Percentiles rank a stretch among this genome's conserved stretches.
phyloP scores from a whole-genome alignment of 164 flowering plant genomes.

The grape (Vitis vinifera) region DNA sequence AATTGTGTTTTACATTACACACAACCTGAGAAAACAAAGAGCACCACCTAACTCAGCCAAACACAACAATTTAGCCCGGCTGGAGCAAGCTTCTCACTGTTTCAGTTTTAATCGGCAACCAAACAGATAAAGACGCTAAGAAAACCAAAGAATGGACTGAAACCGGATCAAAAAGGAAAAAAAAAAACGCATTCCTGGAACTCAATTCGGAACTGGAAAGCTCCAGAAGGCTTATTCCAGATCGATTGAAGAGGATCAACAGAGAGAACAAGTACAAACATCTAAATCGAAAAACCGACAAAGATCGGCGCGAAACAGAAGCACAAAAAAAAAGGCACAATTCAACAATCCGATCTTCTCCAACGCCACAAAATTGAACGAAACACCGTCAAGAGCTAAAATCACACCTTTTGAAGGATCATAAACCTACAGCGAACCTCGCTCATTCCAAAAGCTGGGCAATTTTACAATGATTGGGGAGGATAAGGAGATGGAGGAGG shows the following conservation, averaged over 20 bases:
- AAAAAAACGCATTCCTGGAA: neutral
- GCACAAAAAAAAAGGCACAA: neutral
- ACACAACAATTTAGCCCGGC: too few relatives aligned
- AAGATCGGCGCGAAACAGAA: neutral
- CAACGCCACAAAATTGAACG: neutral
- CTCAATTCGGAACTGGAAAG: slow-evolving; percentile 1
- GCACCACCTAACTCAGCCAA: too few relatives aligned
- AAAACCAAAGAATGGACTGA: too few relatives aligned
- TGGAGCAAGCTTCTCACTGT: too few relatives aligned
- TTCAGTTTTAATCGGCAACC: too few relatives aligned
- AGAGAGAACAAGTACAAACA: neutral
- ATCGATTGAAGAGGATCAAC: neutral
- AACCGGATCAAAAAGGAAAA: too few relatives aligned
- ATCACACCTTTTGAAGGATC: neutral
- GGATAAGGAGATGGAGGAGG: neutral
- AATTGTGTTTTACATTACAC: too few relatives aligned
- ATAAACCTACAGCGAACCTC: too few relatives aligned
- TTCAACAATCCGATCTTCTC: neutral
- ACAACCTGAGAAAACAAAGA: too few relatives aligned
- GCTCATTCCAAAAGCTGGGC: too few relatives aligned
- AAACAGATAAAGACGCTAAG: too few relatives aligned
- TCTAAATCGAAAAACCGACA: neutral
- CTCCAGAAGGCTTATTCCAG: neutral
- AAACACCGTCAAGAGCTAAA: neutral
- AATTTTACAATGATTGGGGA: neutral